Evolutionary conservation across 768 basidiomycete species (phyloP), one percentile per base, ranked within the genome.

Genomic region (Russula sp.): DNA sequence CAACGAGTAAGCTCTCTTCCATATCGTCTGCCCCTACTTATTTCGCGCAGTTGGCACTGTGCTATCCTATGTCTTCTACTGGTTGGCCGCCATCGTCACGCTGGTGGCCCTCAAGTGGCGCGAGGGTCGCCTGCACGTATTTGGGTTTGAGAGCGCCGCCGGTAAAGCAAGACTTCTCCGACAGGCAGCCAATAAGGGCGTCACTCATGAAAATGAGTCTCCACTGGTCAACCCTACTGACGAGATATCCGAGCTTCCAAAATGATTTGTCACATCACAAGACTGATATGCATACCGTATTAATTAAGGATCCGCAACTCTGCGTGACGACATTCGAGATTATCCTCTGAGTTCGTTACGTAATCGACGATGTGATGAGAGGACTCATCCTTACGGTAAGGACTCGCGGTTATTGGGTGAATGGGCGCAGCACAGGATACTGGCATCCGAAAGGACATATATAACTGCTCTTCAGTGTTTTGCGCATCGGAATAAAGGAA

Each of bases 21-120:
- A 30, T 32, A 46, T 51, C 60, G 20, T 24, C 36, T 46, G 24
- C 64, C 9, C 42, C 40, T 56, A 36, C 36, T 34, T 10, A 14
- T 49, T 40, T 18, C 18, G 40, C 13, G 3, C 65, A 84, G 83
- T 88, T 64, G 93, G 95, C 14, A 83, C 88, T 1, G 81, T 98
- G 24, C 78, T 96, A n/a, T 78, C 86, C 0, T 98, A 98, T 74
- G 84, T 92, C 54, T 89, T 92, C 75, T 98, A 95, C 79, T 98
- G 95, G 95, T 67, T 97, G 65, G 84, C 87, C 14, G 90, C 89
- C 68, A 85, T 95, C 52, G 81, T 71, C 38, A 78, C 78, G 3
- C 80, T 98, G 57, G 71, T 89, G 57, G 82, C 76, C 68, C 76
- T 90, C 79, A 92, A 92, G 75, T 90, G 67, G 67, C 71, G 64